Base-by-base conservation (phyloP, 2,329 filamentous ascomycete genomes). In the Fusarium camptoceras region DNA sequence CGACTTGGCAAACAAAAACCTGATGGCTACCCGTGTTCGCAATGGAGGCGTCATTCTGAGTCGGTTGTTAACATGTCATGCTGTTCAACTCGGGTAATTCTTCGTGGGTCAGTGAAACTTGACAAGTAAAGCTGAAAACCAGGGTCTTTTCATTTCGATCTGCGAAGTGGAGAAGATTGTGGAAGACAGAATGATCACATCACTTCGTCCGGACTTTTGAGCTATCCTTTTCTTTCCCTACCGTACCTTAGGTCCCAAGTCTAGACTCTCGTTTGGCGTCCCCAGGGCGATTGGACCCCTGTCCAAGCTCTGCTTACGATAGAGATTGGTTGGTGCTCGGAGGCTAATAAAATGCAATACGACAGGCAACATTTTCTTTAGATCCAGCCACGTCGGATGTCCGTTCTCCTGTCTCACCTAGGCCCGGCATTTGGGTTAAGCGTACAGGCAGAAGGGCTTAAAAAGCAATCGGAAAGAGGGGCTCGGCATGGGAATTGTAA, bases 311-410 rank as follows among this genome's bases (percentile, higher is more conserved):
- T 49, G 50, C 27, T 67, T 15, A 22, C 16, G 57, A 42, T 66
- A 56, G 47, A 30, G 55, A 37, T 34, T 42, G 49, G 70, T 70
- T 70, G 66, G 62, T 34, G 41, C 41, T 28, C 18, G 4, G 14
- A 8, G 15, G 27, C 31, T 20, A 27, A 30, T 22, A 28, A 59
- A 48, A 37, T 58, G 57, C 50, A 66, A 37, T 34, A 25, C 51
- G 47, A 53, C 16, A 12, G 9, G 37, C 59, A 47, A 41, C 48
- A 60, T 37, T 59, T 28, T 42, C 27, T 16, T 22, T 24, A 48
- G 31, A 22, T 28, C 31, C 18, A 55, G 58, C 47, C 60, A 47
- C 58, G 20, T 34, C 27, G 27, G 46, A 16, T 48, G 22, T 28
- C 27, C 24, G n/a, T 5, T 39, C n/a, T 30, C 30, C n/a, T 46